Conservation (phyloP, 768 basidiomycete species). For the Serendipita vermifera region DNA sequence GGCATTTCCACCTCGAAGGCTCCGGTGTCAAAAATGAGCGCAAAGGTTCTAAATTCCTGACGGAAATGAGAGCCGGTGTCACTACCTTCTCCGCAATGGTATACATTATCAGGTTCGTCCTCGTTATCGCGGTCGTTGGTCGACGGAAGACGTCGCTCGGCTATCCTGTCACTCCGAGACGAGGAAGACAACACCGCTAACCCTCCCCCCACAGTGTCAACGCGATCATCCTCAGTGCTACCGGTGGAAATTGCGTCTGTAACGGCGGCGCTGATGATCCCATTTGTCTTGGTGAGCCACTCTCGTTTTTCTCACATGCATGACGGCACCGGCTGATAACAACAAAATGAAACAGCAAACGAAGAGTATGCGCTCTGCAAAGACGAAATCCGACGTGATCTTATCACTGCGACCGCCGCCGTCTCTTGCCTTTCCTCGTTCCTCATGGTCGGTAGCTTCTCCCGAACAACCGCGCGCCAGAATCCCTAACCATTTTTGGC, state of each 20-base stretch:
- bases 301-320: conserved; percentile 20
- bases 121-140: conserved; percentile 26
- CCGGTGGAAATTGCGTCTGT: conserved; percentile 76
- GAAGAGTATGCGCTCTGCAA: conserved; percentile 23
- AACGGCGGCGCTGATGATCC: conserved; percentile 27
- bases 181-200: conserved; percentile 66
- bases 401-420: conserved; percentile 73
- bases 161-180: conserved; percentile 25
- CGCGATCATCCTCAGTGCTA: conserved; percentile 58
- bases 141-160: conserved; percentile 23
- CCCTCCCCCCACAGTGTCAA: conserved; percentile 53
- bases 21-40: conserved; percentile 52
- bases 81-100: conserved; percentile 22
- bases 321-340: conserved; percentile 11
- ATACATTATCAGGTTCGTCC: conserved; percentile 24
- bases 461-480: no score
- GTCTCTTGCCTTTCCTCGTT: conserved; percentile 60
- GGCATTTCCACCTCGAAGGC: conserved; percentile 64
- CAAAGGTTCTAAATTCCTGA: conserved; percentile 44
- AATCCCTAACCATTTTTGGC: no score
- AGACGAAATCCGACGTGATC: conserved; percentile 44
- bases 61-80: conserved; percentile 23
- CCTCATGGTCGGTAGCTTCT: no score
- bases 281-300: conserved; percentile 15
- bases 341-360: conserved; percentile 13